phyloP scores from a whole-genome alignment of 2,329 filamentous ascomycete genomes.

The Chaetomium globosum region DNA sequence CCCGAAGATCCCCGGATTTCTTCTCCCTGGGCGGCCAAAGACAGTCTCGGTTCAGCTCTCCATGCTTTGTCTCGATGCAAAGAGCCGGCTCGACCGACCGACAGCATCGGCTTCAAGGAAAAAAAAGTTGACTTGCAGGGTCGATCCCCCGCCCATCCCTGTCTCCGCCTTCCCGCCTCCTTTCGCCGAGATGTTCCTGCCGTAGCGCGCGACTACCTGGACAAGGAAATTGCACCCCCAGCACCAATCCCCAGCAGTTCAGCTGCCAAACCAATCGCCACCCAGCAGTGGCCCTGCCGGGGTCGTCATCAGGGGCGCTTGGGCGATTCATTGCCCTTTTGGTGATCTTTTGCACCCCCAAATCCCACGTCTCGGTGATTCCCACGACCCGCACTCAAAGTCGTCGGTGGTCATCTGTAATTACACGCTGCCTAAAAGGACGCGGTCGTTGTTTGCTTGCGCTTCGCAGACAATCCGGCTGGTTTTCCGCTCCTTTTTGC shows the following conservation, averaged over 20 bases:
- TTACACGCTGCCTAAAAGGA: conserved; percentile 9
- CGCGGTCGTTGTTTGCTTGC: neutral
- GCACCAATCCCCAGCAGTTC: conserved; percentile 7
- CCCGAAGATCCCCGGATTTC: neutral
- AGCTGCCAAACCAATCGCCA: conserved; percentile 13
- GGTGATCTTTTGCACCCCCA: conserved; percentile 9
- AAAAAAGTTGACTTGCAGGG: conserved; percentile 21
- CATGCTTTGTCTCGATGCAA: conserved; percentile 5
- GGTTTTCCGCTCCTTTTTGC: conserved; percentile 7
- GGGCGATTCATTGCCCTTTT: conserved; percentile 14
- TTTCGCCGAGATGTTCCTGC: conserved; percentile 28
- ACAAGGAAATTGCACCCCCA: conserved; percentile 33
- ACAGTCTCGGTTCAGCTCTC: neutral
- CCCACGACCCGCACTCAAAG: conserved; percentile 16
- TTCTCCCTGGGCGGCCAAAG: neutral
- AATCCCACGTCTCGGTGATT: conserved; percentile 12
- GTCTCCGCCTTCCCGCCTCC: conserved; percentile 8
- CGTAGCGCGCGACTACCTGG: conserved; percentile 36
- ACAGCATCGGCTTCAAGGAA: neutral
- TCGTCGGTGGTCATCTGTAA: conserved; percentile 13
- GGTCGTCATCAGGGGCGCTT: conserved; percentile 23
- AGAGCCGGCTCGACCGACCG: neutral
- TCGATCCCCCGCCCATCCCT: conserved; percentile 19
- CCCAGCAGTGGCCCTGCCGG: neutral
- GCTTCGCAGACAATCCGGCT: neutral